Base-by-base conservation (phyloP, 1,139 yeast genomes). In the Saccharomyces uvarum region DNA sequence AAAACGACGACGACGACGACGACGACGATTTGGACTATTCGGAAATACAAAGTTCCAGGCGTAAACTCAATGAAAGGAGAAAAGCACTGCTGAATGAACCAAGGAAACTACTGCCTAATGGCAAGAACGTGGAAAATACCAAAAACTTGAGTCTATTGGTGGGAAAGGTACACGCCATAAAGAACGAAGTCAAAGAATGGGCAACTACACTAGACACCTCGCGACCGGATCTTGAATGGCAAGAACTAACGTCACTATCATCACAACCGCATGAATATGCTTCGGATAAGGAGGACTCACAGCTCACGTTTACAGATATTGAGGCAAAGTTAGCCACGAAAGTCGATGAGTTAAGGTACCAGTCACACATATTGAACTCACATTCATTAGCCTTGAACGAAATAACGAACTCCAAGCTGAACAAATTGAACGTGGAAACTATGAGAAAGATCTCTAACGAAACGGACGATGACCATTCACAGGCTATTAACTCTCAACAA, bases 81-180 rank as follows among this genome's bases (percentile, higher is more conserved):
- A 28, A 50, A 14, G 38, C 48, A 14, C 14, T 47, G 50, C 50
- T 8, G 28, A 21, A 42, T 26, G 33, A 33, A 19, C 11, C 32
- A 8, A 44, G 51, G 13, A 48, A 33, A 1, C 53, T 54, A 46
- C 52, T 67, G 42, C 70, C 70, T n/a, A 67, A 67, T 53, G 59
- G 62, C 29, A 68, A 67, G 53, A 69, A 68, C 55, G 59, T 66
- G 3, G 65, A 66, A 46, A 69, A 69, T 55, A 62, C 62, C 38
- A 66, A 61, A 46, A 67, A 64, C 50, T 44, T 68, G 24, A 56
- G 56, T 31, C 52, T 60, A 5, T 51, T 69, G 50, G 54, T 59
- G 26, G 60, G 56, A 8, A 68, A 63, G 52, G 61, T 69, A 9
- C 51, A 56, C 16, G 53, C 53, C 14, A 53, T 67, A 19, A 59